Conservation (phyloP, 1,284 basidiomycete genomes). For the Ganoderma multipileum region DNA sequence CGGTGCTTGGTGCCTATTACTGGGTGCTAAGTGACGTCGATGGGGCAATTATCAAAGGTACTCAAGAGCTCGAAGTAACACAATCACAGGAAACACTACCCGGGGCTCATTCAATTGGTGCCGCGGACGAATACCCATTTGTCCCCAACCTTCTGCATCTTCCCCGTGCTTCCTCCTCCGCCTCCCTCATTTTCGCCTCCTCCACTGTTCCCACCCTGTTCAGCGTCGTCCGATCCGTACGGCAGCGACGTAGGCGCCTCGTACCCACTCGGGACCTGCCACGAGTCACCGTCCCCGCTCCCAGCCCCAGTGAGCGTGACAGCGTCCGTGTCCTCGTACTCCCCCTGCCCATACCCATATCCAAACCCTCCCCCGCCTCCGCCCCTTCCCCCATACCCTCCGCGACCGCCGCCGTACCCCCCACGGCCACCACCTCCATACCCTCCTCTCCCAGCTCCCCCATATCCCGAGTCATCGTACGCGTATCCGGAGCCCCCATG, state of each 20-base stretch:
- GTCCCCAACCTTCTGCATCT: slow-evolving; percentile 76
- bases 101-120: background rate
- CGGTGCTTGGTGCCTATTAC: background rate
- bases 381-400: slow-evolving; percentile 17
- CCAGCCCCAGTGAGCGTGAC: slow-evolving; percentile 59
- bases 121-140: slow-evolving; percentile 72
- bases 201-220: background rate
- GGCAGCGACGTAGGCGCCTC: slow-evolving; percentile 3
- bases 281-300: slow-evolving; percentile 23
- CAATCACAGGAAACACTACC: background rate
- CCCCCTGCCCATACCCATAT: slow-evolving; percentile 30
- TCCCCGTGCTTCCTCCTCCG: slow-evolving; percentile 48
- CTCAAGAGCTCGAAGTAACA: background rate
- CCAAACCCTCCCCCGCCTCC: slow-evolving; percentile 38
- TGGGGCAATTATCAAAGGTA: background rate
- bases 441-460: slow-evolving; percentile 11
- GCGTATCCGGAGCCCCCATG: background rate
- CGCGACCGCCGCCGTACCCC: background rate
- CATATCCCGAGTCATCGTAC: background rate
- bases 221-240: slow-evolving; percentile 1
- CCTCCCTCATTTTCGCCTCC: slow-evolving; percentile 6
- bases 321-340: slow-evolving; percentile 52
- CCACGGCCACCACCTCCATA: slow-evolving; percentile 44
- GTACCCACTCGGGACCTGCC: slow-evolving; percentile 15
- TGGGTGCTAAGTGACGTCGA: background rate